Evolutionary conservation across 1,284 basidiomycete species (phyloP).

Genomic region (Sanghuangporus sanghuang): DNA sequence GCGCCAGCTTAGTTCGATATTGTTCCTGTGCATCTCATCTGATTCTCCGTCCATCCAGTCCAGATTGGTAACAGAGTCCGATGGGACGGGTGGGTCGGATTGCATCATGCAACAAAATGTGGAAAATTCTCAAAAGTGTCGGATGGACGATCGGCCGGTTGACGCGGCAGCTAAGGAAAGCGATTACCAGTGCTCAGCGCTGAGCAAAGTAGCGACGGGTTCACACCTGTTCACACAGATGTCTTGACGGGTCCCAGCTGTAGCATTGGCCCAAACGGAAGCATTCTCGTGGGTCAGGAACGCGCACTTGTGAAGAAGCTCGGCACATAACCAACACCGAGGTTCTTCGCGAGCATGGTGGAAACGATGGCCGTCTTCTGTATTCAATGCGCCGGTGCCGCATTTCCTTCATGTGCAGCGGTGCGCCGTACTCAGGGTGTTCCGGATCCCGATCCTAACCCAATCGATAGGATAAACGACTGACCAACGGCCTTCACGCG

Average conservation of each 20-base stretch:
- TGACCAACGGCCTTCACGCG: not conserved
- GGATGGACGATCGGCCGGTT: not conserved
- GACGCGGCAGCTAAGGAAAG: not conserved
- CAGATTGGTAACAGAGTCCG: not conserved
- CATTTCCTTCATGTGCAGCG: not conserved
- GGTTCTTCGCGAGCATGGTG: not conserved
- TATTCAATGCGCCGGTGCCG: not conserved
- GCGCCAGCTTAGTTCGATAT: not conserved
- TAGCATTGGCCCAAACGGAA: not conserved
- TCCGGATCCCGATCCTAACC: not conserved
- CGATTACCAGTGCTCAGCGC: not conserved
- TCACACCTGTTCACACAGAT: not conserved
- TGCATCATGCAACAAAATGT: not conserved
- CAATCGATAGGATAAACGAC: not conserved
- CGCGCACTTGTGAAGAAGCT: not conserved
- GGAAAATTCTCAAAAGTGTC: not conserved
- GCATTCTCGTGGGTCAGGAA: not conserved
- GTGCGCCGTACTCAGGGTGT: not conserved
- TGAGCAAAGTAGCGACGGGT: not conserved
- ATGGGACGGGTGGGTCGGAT: not conserved
- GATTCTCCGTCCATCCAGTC: not conserved
- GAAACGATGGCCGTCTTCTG: not conserved
- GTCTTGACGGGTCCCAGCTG: not conserved
- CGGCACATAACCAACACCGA: not conserved
- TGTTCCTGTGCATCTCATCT: not conserved